These are phyloP conservation scores for Verbena officinalis DNA, from an alignment of 257 asterid genomes.

Conservation along the genomic window DNA sequence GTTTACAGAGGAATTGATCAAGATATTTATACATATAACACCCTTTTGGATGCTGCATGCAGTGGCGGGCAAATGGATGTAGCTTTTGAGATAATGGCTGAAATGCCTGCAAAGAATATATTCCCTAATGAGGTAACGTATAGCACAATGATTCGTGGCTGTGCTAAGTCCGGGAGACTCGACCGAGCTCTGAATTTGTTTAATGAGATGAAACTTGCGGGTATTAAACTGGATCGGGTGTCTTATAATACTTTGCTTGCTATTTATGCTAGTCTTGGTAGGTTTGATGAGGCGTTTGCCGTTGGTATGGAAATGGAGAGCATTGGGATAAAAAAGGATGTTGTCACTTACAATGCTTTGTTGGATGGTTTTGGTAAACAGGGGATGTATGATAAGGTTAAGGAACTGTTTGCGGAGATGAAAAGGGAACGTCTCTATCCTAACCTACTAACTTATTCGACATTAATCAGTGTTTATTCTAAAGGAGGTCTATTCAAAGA, in stretches of 20 bases:
- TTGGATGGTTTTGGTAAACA: constrained; percentile 93
- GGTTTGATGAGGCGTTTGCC: constrained; percentile 77
- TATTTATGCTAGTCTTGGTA: constrained; percentile 84
- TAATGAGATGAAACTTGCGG: constrained; percentile 83
- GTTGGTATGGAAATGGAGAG: constrained; percentile 91
- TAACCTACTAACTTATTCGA: constrained; percentile 80
- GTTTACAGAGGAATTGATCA: constrained; percentile 68
- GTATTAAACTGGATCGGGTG: constrained; percentile 81
- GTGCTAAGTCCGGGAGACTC: constrained; percentile 78
- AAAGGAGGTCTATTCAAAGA: constrained; percentile 73
- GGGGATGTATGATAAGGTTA: constrained; percentile 74
- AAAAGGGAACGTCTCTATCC: constrained; percentile 65
- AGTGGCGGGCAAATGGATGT: constrained; percentile 76
- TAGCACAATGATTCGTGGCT: constrained; percentile 90
- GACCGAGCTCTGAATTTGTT: constrained; percentile 76
- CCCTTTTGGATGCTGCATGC: constrained; percentile 87
- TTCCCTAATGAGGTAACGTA: constrained; percentile 86
- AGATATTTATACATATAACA: constrained; percentile 89
- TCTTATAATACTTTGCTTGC: constrained; percentile 84
- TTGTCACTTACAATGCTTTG: constrained; percentile 86
- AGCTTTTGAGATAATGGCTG: constrained; percentile 79
- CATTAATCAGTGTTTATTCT: constrained; percentile 80
- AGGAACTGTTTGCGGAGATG: constrained; percentile 76
- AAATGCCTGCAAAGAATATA: constrained; percentile 67
- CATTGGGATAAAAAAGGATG: constrained; percentile 88